phyloP scores from a whole-genome alignment of 148 eudicot species.

The Nyssa sinensis region DNA sequence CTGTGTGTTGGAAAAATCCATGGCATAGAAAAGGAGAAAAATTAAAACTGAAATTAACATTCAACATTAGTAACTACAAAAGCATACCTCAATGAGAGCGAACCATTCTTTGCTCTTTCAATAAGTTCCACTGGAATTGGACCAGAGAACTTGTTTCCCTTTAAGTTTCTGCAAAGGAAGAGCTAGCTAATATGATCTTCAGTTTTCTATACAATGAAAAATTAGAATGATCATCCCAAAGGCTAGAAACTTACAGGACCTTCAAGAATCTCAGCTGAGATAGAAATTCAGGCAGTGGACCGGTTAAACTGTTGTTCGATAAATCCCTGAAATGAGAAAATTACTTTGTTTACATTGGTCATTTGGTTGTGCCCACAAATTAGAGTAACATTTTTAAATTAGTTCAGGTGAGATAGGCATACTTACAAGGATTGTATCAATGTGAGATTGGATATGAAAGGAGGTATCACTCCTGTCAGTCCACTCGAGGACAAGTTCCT shows the following conservation, averaged over 20 bases:
- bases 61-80: neutral
- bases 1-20: neutral
- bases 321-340: slow-evolving; percentile 8
- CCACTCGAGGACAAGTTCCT: slow-evolving; percentile 12
- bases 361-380: too few relatives aligned
- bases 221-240: too few relatives aligned
- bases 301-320: slow-evolving; percentile 24
- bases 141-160: slow-evolving; percentile 20
- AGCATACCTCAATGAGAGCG: neutral
- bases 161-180: slow-evolving; percentile 26
- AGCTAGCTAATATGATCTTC: neutral
- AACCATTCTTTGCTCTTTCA: slow-evolving; percentile 20
- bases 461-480: slow-evolving; percentile 3
- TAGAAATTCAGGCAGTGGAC: slow-evolving; percentile 34
- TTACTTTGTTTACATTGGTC: neutral
- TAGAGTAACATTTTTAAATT: too few relatives aligned
- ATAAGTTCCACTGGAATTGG: slow-evolving; percentile 19
- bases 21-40: too few relatives aligned
- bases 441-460: neutral
- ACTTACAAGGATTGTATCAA: slow-evolving; percentile 6
- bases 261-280: slow-evolving; percentile 24
- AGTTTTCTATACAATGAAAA: too few relatives aligned
- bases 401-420: neutral
- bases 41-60: too few relatives aligned
- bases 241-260: slow-evolving; percentile 25